phyloP scores from a whole-genome alignment of 164 flowering plant genomes.

The Tinospora cordifolia region DNA sequence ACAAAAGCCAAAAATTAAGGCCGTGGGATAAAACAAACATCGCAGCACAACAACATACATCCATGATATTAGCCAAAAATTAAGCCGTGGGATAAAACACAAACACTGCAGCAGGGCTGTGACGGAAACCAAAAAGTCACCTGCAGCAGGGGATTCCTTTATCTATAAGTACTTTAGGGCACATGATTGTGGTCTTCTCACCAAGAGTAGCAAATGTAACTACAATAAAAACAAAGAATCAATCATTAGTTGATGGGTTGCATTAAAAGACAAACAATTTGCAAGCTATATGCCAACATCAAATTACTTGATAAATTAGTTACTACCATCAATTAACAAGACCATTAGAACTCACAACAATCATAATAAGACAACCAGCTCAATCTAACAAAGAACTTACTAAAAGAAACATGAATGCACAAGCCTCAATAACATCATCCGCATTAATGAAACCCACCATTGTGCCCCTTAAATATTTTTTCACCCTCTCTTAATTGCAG shows the following conservation, averaged over 20 bases:
- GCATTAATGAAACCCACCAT: background rate
- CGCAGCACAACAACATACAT: no score
- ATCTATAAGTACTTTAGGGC: conserved; percentile 64
- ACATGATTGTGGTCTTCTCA: conserved; percentile 78
- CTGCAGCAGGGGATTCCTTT: conserved; percentile 93
- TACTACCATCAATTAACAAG: background rate
- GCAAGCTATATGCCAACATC: background rate
- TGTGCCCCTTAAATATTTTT: background rate
- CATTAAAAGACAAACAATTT: background rate
- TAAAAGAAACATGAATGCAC: background rate
- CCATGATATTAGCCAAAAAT: no score
- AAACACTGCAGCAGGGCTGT: background rate
- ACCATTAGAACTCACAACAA: background rate
- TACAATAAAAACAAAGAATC: conserved; percentile 22
- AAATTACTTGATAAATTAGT: no score
- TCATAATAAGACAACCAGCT: background rate
- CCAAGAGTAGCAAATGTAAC: conserved; percentile 74
- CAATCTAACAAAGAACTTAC: background rate
- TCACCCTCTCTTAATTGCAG: no score
- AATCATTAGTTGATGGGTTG: background rate
- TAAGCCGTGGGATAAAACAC: no score
- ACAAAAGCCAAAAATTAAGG: background rate
- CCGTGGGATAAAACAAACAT: background rate
- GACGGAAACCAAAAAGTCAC: conserved; percentile 28
- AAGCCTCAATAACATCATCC: background rate